Percentiles rank a stretch among this genome's conserved stretches.
phyloP scores from a whole-genome alignment of 1,284 basidiomycete species.

The Cutaneotrichosporon curvatum region DNA sequence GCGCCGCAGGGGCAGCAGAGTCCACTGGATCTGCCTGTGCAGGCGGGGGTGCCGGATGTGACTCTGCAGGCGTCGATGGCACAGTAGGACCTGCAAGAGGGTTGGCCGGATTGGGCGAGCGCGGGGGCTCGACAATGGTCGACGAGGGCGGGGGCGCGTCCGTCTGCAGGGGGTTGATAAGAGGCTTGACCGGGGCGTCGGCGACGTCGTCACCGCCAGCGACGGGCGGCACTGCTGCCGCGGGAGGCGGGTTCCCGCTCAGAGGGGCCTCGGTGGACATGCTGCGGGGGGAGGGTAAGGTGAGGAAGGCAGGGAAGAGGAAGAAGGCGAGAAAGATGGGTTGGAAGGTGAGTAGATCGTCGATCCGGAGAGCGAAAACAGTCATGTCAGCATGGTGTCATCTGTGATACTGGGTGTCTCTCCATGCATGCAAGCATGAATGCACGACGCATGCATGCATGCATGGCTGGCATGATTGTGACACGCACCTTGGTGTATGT shows the following conservation, averaged over 20 bases:
- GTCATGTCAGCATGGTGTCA: too few species aligned
- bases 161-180: slow-evolving; percentile 33
- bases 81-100: neutral
- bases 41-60: slow-evolving; percentile 1
- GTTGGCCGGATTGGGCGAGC: slow-evolving; percentile 22
- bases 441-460: slow-evolving; percentile 11
- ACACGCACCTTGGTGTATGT: slow-evolving; percentile 10
- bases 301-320: neutral
- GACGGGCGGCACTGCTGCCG: neutral
- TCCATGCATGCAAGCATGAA: neutral
- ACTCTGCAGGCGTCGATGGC: slow-evolving; percentile 1
- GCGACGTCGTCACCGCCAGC: neutral
- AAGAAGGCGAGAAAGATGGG: slow-evolving; percentile 1
- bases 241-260: slow-evolving; percentile 2
- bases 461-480: slow-evolving; percentile 7
- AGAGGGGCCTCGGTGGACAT: slow-evolving; percentile 11
- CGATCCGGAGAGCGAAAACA: too few species aligned
- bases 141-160: slow-evolving; percentile 25
- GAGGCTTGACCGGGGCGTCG: slow-evolving; percentile 20
- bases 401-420: too few species aligned
- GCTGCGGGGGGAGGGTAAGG: neutral
- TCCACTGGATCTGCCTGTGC: slow-evolving; percentile 4
- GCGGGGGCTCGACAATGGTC: slow-evolving; percentile 33
- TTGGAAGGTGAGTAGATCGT: too few species aligned
- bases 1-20: neutral